Evolutionary conservation across 352 stramenopile genomes (phyloP), one percentile per base, ranked within the genome.

Genomic region (Pythium rhizo-oryzae): DNA sequence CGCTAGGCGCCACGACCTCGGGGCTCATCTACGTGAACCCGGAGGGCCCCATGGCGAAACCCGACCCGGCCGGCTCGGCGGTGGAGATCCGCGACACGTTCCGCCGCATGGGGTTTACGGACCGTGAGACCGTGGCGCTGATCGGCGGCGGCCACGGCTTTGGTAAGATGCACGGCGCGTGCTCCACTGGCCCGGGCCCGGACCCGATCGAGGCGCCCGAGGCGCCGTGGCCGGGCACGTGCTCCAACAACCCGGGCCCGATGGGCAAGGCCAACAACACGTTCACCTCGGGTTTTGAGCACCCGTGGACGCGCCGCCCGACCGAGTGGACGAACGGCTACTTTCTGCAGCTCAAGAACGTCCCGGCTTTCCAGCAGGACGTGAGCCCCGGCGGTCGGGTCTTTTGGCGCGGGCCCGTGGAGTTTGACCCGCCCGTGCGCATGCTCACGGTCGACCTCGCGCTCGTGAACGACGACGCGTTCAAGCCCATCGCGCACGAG

Each of bases 291-390:
- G 96, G 93, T 55, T 90, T 96, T 65, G 84, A 89, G 54, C 91
- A 90, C 16, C 72, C 82, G 13, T 98, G 94, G 94, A 97, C 90
- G 6, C 78, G 81, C 58, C 77, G 90, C 15, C 91, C 84, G 43
- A 86, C 89, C 13, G 87, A 92, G 46, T 98, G 98, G 80, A 90
- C 79, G 59, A 99, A 99, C 76, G 89, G 97, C 60, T 99, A 99
- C 82, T 99, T 92, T 74, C 84, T 39, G 6, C 33, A 39, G 33
- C 33, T 51, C 44, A 51, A 13, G 18, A 23, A 51, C 16, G 19
- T 51, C 18, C 44, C 44, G n/a, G 16, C 7, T 0, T 51, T 24
- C 9, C 18, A 24, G 44, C n/a, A 24, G 9, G 44, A 51, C 9
- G 19, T 51, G 18, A 51, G 44, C 19, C 44, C 44, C 6, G 19